Evolutionary conservation across 2,329 filamentous ascomycete species (phyloP).

Genomic region (Camptophora hylomeconis): DNA sequence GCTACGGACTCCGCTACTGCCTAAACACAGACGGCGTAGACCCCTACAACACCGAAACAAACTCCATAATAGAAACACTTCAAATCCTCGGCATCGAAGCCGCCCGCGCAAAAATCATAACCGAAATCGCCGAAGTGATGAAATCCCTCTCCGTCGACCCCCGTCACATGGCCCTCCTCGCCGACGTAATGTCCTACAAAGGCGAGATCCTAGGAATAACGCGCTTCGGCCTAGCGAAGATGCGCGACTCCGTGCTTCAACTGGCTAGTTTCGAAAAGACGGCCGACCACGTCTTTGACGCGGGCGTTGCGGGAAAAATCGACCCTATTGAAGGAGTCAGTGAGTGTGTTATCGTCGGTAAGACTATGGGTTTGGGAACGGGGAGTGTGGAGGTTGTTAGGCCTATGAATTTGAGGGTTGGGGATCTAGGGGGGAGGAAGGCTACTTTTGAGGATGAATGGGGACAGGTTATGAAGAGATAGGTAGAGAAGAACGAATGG

Average conservation of each 20-base stretch:
- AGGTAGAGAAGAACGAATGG: no score
- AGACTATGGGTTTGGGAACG: conserved; percentile 82
- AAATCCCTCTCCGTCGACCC: conserved; percentile 89
- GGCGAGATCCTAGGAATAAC: conserved; percentile 95
- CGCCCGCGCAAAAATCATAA: conserved; percentile 74
- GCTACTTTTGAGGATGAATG: conserved; percentile 54
- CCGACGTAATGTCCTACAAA: conserved; percentile 98
- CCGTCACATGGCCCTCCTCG: conserved; percentile 91
- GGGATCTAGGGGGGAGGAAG: conserved; percentile 44
- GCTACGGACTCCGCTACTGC: conserved; percentile 76
- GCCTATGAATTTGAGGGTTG: conserved; percentile 53
- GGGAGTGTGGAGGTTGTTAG: conserved; percentile 84
- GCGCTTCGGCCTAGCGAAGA: conserved; percentile 89
- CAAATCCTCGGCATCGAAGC: conserved; percentile 92
- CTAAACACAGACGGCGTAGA: conserved; percentile 90
- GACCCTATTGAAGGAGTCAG: conserved; percentile 87
- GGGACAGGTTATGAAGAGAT: conserved; percentile 15
- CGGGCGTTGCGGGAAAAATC: conserved; percentile 79
- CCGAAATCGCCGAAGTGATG: conserved; percentile 84
- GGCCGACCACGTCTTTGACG: conserved; percentile 91
- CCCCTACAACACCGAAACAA: conserved; percentile 60
- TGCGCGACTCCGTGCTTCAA: conserved; percentile 86
- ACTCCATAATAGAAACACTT: conserved; percentile 79
- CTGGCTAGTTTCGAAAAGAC: conserved; percentile 97
- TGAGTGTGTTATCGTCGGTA: conserved; percentile 97